Evolutionary conservation across 495 filamentous ascomycete species (phyloP), one percentile per base, ranked within the genome.

Genomic region (Penicillium arizonense): DNA sequence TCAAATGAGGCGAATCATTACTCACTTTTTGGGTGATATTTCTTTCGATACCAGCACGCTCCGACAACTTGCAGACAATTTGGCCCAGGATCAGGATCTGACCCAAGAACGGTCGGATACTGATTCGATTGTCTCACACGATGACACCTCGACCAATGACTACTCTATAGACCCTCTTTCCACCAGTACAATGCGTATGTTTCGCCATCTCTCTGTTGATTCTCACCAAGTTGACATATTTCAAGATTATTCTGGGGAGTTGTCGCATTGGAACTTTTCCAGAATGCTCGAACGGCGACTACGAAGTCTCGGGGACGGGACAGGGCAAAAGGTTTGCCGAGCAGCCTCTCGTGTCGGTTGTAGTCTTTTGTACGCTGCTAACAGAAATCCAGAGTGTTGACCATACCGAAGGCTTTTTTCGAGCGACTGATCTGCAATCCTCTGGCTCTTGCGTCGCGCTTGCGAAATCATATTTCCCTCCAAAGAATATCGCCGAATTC

Each of bases 121-220:
- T 18, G 41, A 44, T 44, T 44, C 24, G 10, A 23, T 14, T 11
- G 41, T 6, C 12, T 21, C 47, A 13, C 21, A 50, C 18, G 37
- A 32, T 32, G 26, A 3, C 12, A 41, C 30, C 11, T 5, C 40
- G 26, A 34, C 30, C 6, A 42, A 61, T 18, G 44, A 47, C 33
- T 61, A 56, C 33, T 61, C 58, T 14, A n/a, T 61, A 11, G 49
- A 61, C 20, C 53, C 58, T 20, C 40, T 57, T 28, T 61, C 58
- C 0, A 53, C 53, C n/a, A 57, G 42, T 18, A 57, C 54, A 14
- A 61, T 57, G 58, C 45, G 57, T 59, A 47, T 24, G 57, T 42
- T 10, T 10, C n/a, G 28, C 8, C 20, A 34, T 44, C 20, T 11
- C 13, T 8, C 24, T 28, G 9, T 36, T 30, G 24, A 32, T 23